phyloP scores from a whole-genome alignment of 108 stramenopile genomes.

The Nitzschia inconspicua region DNA sequence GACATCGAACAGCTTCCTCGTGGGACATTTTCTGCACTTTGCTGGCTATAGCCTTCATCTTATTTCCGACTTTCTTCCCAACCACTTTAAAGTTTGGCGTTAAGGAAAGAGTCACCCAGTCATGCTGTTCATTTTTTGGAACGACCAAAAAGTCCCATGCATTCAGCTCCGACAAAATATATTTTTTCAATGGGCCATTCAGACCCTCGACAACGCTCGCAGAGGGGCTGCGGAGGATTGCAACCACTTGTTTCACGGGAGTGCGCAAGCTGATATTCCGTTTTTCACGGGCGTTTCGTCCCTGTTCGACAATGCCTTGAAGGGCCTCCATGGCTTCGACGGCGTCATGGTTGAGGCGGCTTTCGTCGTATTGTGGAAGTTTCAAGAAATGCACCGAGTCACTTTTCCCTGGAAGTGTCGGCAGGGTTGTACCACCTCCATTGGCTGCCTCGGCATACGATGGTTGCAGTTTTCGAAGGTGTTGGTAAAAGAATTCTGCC shows the following conservation, averaged over 20 bases:
- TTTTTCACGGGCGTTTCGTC: slow-evolving; percentile 91
- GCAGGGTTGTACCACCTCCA: slow-evolving; percentile 72
- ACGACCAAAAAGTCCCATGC: slow-evolving; percentile 85
- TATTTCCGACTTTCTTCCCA: slow-evolving; percentile 95
- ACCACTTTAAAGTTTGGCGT: slow-evolving; percentile 87
- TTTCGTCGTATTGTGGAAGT: slow-evolving; percentile 82
- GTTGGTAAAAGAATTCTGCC: slow-evolving; percentile 97
- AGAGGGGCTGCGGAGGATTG: slow-evolving; percentile 83
- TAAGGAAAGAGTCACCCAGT: slow-evolving; percentile 90
- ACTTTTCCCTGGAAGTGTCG: slow-evolving; percentile 86
- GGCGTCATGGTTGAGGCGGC: slow-evolving; percentile 81
- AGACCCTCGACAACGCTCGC: slow-evolving; percentile 70
- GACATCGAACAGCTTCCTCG: slow-evolving; percentile 74
- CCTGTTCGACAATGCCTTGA: slow-evolving; percentile 91
- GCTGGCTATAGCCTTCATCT: slow-evolving; percentile 72
- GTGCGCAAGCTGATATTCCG: slow-evolving; percentile 87
- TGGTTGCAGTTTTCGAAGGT: slow-evolving; percentile 90
- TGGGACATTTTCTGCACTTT: slow-evolving; percentile 60
- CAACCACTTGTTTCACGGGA: slow-evolving; percentile 91
- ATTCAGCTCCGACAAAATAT: slow-evolving; percentile 96
- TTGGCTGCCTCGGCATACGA: slow-evolving; percentile 64
- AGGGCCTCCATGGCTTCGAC: slow-evolving; percentile 90
- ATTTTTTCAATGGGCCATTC: slow-evolving; percentile 82
- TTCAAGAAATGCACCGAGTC: slow-evolving; percentile 93
- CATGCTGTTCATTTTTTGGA: slow-evolving; percentile 80